A percentile compares a stretch with the other conserved stretches of the same genome.
phyloP scores from a whole-genome alignment of 2,329 filamentous ascomycete genomes.

The Pestalotiopsis sp. region DNA sequence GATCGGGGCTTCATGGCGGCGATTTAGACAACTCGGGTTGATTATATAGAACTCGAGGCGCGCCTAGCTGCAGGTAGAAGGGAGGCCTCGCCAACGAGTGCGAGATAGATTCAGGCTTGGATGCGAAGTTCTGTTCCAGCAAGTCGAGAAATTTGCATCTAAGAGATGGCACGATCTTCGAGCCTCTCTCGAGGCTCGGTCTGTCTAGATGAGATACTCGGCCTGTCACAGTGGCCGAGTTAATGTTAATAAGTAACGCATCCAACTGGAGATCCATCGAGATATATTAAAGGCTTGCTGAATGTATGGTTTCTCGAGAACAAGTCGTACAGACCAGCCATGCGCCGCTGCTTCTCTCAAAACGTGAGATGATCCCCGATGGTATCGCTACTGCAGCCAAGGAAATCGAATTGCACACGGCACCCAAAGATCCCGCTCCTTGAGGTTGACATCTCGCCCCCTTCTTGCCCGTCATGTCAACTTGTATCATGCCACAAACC shows the following conservation, averaged over 20 bases:
- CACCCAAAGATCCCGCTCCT: too few species aligned
- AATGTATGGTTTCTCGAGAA: too few species aligned
- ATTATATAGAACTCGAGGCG: neutral
- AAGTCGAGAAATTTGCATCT: neutral
- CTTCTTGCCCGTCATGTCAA: too few species aligned
- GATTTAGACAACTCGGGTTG: neutral
- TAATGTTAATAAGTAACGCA: constrained; percentile 4
- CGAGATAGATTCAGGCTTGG: neutral
- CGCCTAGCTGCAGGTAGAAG: neutral
- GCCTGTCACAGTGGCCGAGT: neutral
- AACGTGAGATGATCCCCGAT: too few species aligned
- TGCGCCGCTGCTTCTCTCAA: too few species aligned
- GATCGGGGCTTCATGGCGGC: neutral
- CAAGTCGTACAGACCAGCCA: too few species aligned
- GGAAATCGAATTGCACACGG: too few species aligned
- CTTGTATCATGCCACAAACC: too few species aligned
- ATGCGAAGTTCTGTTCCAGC: neutral
- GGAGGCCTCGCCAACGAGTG: neutral
- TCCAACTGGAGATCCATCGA: neutral
- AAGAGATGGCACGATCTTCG: neutral
- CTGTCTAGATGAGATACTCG: neutral
- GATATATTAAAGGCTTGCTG: too few species aligned
- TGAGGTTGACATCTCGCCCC: too few species aligned
- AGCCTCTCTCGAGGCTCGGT: neutral
- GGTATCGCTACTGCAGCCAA: too few species aligned